Base-by-base conservation (phyloP, 2,329 filamentous ascomycete species). In the Domatiomyces globalis region DNA sequence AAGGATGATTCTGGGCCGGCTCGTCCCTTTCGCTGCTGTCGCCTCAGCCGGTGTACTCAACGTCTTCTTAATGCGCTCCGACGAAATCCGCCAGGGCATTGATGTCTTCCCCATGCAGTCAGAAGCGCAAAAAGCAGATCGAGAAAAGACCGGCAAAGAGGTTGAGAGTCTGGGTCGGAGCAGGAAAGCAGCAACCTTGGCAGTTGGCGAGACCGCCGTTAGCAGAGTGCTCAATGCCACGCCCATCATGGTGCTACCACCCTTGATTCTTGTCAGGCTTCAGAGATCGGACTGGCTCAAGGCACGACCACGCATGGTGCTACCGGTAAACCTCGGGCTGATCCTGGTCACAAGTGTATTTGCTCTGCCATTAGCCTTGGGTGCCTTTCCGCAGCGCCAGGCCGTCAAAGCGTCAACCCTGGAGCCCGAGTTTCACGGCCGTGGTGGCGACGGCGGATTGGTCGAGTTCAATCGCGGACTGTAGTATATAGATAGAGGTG, bases 401-500 rank as follows among this genome's bases (percentile, higher is more conserved):
- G 79, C 79, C 56, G 84, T 96, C 43, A 78, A 76, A 57, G 88
- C 85, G 1, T 76, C 79, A 27, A 80, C 73, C 48, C 71, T 98
- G 51, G 92, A 96, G 74, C 74, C 84, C 56, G 86, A 95, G 69
- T 96, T 98, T 66, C 84, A 83, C 70, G 83, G 80, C 5, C 79
- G 78, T 51, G 89, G 87, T 29, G 90, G 89, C 0, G 78, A 83
- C 57, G 78, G 78, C 50, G 89, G 86, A 0, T 74, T 87, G 72
- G 85, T 98, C n/a, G 87, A 94, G 66, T 96, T 98, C 70, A 96
- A 98, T 69, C 80, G 92, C 63, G 92, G 92, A 10, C 90, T 98
- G 62, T 95, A 33, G 33, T 9, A 12, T 33, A 12, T 15, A 39
- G 10, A 39, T 15, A 39, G 5, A 5, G 12, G 15, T 15, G 5